These are phyloP conservation scores for Crithidia bombi DNA, from an alignment of 208 protist species.

Conservation along the genomic window DNA sequence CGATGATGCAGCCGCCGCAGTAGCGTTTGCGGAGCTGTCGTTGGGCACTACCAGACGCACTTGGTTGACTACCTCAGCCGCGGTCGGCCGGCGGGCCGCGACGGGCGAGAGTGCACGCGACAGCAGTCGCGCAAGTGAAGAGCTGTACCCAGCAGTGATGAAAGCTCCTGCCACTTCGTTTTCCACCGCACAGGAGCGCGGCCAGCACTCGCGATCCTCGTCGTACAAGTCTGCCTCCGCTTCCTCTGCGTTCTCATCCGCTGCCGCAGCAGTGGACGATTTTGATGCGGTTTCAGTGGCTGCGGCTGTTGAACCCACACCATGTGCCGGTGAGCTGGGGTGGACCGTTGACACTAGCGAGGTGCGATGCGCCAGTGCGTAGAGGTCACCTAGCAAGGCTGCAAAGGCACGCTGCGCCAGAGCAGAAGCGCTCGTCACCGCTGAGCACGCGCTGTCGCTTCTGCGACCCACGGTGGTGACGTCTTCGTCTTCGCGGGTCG, in stretches of 20 bases:
- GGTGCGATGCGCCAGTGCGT: constrained; percentile 6
- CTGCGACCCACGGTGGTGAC: background rate
- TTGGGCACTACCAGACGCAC: constrained; percentile 24
- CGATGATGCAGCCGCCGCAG: background rate
- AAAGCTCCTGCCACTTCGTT: constrained; percentile 10
- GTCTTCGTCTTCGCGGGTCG: background rate
- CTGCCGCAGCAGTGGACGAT: background rate
- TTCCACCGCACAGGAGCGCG: constrained; percentile 31
- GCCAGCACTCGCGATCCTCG: constrained; percentile 21
- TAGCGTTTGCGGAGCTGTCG: background rate
- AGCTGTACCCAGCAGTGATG: constrained; percentile 21
- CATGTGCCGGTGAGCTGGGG: background rate
- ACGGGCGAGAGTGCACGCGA: constrained; percentile 34
- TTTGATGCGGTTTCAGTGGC: background rate
- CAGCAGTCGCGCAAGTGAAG: constrained; percentile 17
- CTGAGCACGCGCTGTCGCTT: background rate
- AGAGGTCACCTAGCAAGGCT: constrained; percentile 31
- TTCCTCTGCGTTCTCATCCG: background rate
- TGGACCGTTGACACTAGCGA: background rate
- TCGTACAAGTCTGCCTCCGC: background rate
- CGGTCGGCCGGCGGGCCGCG: constrained; percentile 32
- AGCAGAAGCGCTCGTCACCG: background rate
- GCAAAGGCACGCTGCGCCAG: constrained; percentile 29
- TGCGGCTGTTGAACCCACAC: background rate
- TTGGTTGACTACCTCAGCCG: constrained; percentile 21